A percentile compares a stretch with the other conserved stretches of the same genome.
Evolutionary conservation across 2,329 filamentous ascomycete species (phyloP).

Genomic region (Penicillium expansum): DNA sequence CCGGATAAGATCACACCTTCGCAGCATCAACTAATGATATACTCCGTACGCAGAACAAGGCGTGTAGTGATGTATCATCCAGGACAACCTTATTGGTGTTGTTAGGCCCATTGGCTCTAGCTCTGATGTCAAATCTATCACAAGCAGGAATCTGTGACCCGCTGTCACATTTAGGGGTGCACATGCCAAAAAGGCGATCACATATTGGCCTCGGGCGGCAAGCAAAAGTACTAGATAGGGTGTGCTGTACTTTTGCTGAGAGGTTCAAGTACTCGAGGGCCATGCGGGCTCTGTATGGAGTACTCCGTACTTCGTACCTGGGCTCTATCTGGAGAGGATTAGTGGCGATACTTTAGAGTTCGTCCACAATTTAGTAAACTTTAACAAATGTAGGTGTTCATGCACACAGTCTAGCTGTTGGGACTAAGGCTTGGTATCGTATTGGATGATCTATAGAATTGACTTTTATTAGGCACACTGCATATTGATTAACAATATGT

Average conservation of each 20-base stretch:
- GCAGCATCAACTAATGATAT: background rate
- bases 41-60: background rate
- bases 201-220: background rate
- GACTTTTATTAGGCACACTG: background rate
- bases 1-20: background rate
- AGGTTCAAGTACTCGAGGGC: background rate
- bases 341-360: slow-evolving; percentile 7
- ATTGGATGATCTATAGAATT: background rate
- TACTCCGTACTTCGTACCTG: background rate
- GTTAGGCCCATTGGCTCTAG: slow-evolving; percentile 10
- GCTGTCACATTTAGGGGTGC: slow-evolving; percentile 17
- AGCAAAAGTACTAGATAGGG: slow-evolving; percentile 17
- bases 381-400: background rate
- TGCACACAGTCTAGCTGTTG: background rate
- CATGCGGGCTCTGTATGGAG: background rate
- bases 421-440: background rate
- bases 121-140: slow-evolving; percentile 4
- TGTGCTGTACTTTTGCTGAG: slow-evolving; percentile 15
- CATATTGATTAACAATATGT: background rate
- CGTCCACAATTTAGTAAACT: background rate
- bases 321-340: background rate
- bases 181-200: slow-evolving; percentile 11
- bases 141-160: slow-evolving; percentile 8
- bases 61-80: slow-evolving; percentile 1
- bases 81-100: background rate